Evolutionary conservation across 2,329 filamentous ascomycete species (phyloP), one percentile per base, ranked within the genome.

Genomic region (Gnomoniopsis sp.): DNA sequence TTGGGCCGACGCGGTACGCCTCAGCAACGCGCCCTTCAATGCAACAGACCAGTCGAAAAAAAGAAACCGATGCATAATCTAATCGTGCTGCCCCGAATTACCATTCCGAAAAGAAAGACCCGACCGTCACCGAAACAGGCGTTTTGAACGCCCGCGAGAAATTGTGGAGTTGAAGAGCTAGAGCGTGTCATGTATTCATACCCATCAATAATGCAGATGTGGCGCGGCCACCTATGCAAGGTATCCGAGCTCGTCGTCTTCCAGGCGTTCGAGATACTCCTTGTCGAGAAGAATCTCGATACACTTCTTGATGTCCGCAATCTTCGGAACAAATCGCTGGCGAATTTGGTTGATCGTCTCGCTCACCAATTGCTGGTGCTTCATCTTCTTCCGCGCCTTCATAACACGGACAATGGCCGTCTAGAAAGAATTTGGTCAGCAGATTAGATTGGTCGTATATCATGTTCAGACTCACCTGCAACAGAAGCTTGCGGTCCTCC

Each of bases 361-460:
- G 70, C 91, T 88, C 56, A 99, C 92, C 14, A 99, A 87, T 70
- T 95, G 89, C 62, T 88, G 87, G 77, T 99, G 93, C 85, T 97
- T 98, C 91, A 98, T 96, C 78, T 89, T 91, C 86, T 99, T 98
- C 62, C 95, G 89, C 3, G 93, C 96, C 80, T 99, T 99, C 95
- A 99, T 99, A 79, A 99, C 97, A 70, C 95, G 91, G 58, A 99
- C 95, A 73, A 99, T 98, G 23, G 93, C 93, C 63, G 95, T 98
- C 93, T 99, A 65, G 57, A 53, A 62, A 47, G 15, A 53, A 14
- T 50, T 8, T 23, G 61, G n/a, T 68, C 62, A 69, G 62, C 15
- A 19, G 22, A 46, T 49, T 26, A 33, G 49, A 12, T 33, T 8
- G 19, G 57, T 6, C 36, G 55, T 8, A 46, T 6, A 57, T 54